Conservation (phyloP, 1,139 yeast genomes). For the Lodderomyces oxycetoniae region DNA sequence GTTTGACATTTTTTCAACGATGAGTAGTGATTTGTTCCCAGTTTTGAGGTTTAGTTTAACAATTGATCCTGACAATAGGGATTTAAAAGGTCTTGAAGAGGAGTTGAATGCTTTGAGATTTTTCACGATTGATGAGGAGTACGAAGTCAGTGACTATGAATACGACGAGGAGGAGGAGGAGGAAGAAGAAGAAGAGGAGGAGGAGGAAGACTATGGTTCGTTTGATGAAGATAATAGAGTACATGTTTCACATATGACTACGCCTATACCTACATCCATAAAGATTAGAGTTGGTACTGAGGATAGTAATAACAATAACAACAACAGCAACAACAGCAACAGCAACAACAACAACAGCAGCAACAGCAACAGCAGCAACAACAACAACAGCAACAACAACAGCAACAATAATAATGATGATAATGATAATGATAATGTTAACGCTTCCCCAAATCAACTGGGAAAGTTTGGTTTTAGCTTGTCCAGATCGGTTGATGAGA, state of each 20-base stretch:
- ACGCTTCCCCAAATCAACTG: constrained; percentile 2
- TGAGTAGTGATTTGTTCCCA: constrained; percentile 82
- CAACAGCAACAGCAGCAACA: neutral
- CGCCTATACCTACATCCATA: neutral
- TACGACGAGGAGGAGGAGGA: constrained; percentile 37
- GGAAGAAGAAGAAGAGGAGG: constrained; percentile 16
- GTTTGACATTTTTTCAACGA: constrained; percentile 86
- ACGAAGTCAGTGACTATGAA: constrained; percentile 44
- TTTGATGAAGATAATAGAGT: constrained; percentile 10
- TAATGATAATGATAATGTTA: constrained; percentile 1
- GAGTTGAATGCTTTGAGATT: constrained; percentile 59
- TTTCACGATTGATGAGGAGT: constrained; percentile 84
- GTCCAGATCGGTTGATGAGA: constrained; percentile 5
- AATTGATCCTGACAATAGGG: constrained; percentile 84
- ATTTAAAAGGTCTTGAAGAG: constrained; percentile 51
- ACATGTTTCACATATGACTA: constrained; percentile 2
- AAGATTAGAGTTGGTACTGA: constrained; percentile 4
- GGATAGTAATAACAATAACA: constrained; percentile 3
- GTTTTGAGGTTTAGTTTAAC: constrained; percentile 76
- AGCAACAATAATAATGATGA: constrained; percentile 4
- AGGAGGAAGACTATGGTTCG: constrained; percentile 10
- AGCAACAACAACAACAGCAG: neutral
- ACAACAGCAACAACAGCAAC: constrained; percentile 6
- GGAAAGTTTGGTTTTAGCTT: constrained; percentile 1
- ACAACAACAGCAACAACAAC: constrained; percentile 4